Percentiles rank a stretch among this genome's conserved stretches.
phyloP scores from a whole-genome alignment of 768 basidiomycete species.

The Podaxis sp. region DNA sequence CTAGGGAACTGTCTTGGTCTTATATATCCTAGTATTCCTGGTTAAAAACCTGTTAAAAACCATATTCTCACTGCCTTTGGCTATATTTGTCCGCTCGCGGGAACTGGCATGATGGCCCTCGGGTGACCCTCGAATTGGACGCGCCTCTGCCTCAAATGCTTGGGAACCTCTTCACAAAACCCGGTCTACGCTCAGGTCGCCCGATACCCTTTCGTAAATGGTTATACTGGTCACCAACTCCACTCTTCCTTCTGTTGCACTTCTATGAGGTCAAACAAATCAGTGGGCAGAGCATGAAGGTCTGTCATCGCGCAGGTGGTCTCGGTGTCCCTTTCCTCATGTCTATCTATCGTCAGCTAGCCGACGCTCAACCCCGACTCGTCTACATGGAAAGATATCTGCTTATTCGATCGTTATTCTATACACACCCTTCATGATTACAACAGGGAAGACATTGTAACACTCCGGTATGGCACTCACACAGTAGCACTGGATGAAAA shows the following conservation, averaged over 20 bases:
- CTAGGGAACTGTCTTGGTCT: no score
- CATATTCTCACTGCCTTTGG: neutral
- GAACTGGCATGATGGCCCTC: no score
- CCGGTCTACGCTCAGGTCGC: neutral
- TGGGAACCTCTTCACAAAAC: neutral
- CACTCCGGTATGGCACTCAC: constrained; percentile 44
- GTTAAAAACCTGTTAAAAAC: no score
- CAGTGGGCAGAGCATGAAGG: constrained; percentile 75
- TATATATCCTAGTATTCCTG: no score
- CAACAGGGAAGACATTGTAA: constrained; percentile 64
- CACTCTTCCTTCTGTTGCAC: constrained; percentile 46
- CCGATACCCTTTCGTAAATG: constrained; percentile 21
- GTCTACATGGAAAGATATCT: constrained; percentile 61
- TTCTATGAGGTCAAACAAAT: constrained; percentile 55
- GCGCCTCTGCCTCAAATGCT: constrained; percentile 5
- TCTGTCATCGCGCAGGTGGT: constrained; percentile 25
- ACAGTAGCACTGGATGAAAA: neutral
- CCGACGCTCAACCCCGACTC: constrained; percentile 75
- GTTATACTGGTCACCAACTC: constrained; percentile 61
- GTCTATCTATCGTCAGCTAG: constrained; percentile 33
- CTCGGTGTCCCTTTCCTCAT: neutral
- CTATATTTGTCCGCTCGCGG: neutral
- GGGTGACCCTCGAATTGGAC: neutral
- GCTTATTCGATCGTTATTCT: constrained; percentile 57
- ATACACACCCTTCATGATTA: constrained; percentile 36